Evolutionary conservation across 2,329 filamentous ascomycete genomes (phyloP).

Genomic region (Beauveria brongniartii): DNA sequence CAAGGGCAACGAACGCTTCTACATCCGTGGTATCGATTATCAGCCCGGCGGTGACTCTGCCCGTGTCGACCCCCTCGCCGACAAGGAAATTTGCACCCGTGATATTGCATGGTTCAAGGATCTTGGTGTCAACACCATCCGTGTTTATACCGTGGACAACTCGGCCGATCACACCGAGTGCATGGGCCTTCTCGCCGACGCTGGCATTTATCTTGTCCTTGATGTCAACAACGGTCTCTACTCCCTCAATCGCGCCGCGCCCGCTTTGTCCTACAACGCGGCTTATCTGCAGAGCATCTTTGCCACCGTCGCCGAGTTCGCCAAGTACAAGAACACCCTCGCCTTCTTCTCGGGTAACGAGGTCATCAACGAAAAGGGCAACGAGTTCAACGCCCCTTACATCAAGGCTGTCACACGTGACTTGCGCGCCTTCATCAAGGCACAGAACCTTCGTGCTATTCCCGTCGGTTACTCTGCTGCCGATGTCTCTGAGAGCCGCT

Average conservation of each 20-base stretch:
- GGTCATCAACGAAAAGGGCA: slow-evolving; percentile 60
- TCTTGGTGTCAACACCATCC: slow-evolving; percentile 82
- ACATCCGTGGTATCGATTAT: slow-evolving; percentile 53
- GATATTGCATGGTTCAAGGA: slow-evolving; percentile 77
- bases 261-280: slow-evolving; percentile 70
- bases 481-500: slow-evolving; percentile 77
- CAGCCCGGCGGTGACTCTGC: slow-evolving; percentile 52
- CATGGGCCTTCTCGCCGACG: slow-evolving; percentile 72
- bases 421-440: slow-evolving; percentile 61
- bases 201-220: slow-evolving; percentile 85
- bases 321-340: slow-evolving; percentile 76
- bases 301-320: slow-evolving; percentile 78
- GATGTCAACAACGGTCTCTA: slow-evolving; percentile 88
- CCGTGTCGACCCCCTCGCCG: slow-evolving; percentile 66
- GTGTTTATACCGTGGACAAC: slow-evolving; percentile 92
- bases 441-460: slow-evolving; percentile 53
- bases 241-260: slow-evolving; percentile 71
- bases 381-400: slow-evolving; percentile 60
- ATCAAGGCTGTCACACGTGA: slow-evolving; percentile 75
- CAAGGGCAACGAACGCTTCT: slow-evolving; percentile 45
- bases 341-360: slow-evolving; percentile 81
- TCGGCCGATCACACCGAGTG: slow-evolving; percentile 71
- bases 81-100: slow-evolving; percentile 61
- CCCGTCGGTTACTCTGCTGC: slow-evolving; percentile 73
- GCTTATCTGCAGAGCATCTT: slow-evolving; percentile 79